Evolutionary conservation across 768 basidiomycete species (phyloP), one percentile per base, ranked within the genome.

Genomic region (Baorangia bicolor): DNA sequence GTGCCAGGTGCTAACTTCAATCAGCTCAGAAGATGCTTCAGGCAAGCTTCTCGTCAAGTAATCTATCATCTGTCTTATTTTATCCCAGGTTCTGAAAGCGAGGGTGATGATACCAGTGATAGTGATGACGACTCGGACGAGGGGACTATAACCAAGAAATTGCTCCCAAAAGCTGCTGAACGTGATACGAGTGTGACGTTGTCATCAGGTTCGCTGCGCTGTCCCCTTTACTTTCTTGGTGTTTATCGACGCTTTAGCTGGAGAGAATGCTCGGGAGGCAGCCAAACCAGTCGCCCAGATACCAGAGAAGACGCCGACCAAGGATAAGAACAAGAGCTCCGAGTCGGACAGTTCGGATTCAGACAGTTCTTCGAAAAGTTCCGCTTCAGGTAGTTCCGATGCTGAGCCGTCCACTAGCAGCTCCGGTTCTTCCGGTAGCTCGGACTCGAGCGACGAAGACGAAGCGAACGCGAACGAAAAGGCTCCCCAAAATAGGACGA

Each of bases 101-200:
- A 55, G 8, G 44, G n/a, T 9, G 53, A 57, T 21, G 51, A 49
- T 50, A 53, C 57, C 40, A 57, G 58, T 33, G 61, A 59, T 18
- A 49, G 49, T 18, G 56, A 55, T 12, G 61, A 54, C 6, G 47
- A 57, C 3, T 57, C 45, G 31, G 42, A 55, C n/a, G 30, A 53
- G 25, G 51, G 7, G 14, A 23, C 33, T 13, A 28, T n/a, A 27
- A 30, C 28, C 48, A 55, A 56, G 39, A 38, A 50, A 44, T 21
- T 18, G 21, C 57, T 56, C 12, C 31, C 11, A 21, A 64, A 60
- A 41, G 25, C 37, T 16, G 43, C 20, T 4, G 65, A 68, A 21
- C 72, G 74, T 46, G 76, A 74, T 45, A 74, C 77, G 3, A 79
- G 77, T 58, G 67, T 49, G 25, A 80, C 77, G 9, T 60, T 78